A percentile compares a stretch with the other conserved stretches of the same genome.
Evolutionary conservation across 1,284 basidiomycete species (phyloP).

Genomic region (Inonotus hispidus): DNA sequence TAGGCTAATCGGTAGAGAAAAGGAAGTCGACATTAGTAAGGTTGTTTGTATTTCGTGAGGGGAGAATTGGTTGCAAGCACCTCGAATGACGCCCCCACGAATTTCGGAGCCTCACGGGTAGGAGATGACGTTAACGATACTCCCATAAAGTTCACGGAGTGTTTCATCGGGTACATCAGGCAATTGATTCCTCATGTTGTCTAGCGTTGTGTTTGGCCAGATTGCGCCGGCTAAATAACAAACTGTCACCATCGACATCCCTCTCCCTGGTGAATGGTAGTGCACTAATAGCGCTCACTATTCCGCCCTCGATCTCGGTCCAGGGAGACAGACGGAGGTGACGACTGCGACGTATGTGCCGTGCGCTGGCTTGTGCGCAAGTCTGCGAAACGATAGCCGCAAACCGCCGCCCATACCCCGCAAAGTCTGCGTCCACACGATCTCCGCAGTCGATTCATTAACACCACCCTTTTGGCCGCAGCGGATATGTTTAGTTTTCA

Average conservation of each 20-base stretch:
- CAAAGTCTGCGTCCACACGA: slow-evolving; percentile 68
- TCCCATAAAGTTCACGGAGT: slow-evolving; percentile 41
- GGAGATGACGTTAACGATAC: slow-evolving; percentile 41
- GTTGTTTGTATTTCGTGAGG: too few species aligned
- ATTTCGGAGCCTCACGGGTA: slow-evolving; percentile 47
- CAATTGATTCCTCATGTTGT: slow-evolving; percentile 48
- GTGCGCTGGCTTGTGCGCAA: slow-evolving; percentile 73
- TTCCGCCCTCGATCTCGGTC: slow-evolving; percentile 74
- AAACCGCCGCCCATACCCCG: too few species aligned
- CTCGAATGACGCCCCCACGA: slow-evolving; percentile 51
- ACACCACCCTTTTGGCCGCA: slow-evolving; percentile 67
- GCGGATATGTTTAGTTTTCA: slow-evolving; percentile 50
- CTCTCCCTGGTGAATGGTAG: slow-evolving; percentile 13
- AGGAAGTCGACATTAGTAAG: too few species aligned
- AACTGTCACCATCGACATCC: too few species aligned
- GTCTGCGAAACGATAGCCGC: slow-evolving; percentile 66
- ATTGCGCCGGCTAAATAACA: slow-evolving; percentile 54
- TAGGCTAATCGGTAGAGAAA: slow-evolving; percentile 35
- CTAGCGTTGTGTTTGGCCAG: slow-evolving; percentile 58
- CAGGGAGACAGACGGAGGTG: slow-evolving; percentile 73
- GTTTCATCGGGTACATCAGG: slow-evolving; percentile 36
- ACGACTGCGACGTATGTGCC: slow-evolving; percentile 76
- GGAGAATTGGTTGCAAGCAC: slow-evolving; percentile 31
- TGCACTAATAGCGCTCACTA: slow-evolving; percentile 65
- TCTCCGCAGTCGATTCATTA: slow-evolving; percentile 50